These are phyloP conservation scores for Trifolium dubium DNA, from an alignment of 306 rosid genomes.

Conservation along the genomic window DNA sequence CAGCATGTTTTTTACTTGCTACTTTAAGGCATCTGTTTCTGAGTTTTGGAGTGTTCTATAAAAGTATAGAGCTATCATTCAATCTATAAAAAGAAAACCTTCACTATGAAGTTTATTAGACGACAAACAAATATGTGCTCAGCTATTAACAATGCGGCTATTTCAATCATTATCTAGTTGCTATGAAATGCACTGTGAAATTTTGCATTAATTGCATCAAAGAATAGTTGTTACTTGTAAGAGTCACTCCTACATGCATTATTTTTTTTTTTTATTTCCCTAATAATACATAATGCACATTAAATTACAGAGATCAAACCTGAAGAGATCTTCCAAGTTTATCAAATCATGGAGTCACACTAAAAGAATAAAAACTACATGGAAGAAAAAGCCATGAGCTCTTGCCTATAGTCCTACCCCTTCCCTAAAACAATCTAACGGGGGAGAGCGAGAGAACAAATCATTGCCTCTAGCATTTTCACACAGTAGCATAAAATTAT, in stretches of 20 bases:
- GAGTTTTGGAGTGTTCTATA: no score
- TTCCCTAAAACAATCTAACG: conserved; percentile 16
- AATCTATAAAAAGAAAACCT: neutral
- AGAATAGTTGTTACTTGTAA: conserved; percentile 5
- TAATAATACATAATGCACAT: conserved; percentile 18
- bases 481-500: conserved; percentile 21
- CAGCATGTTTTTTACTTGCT: no score
- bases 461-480: conserved; percentile 21
- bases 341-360: conserved; percentile 26
- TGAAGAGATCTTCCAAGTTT: conserved; percentile 37
- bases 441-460: neutral
- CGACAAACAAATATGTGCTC: neutral
- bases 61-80: neutral
- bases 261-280: neutral
- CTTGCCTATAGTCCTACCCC: conserved; percentile 34
- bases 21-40: no score
- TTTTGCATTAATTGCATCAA: conserved; percentile 44
- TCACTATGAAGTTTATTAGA: neutral
- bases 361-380: conserved; percentile 35
- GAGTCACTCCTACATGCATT: conserved; percentile 34
- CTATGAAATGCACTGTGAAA: neutral
- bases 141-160: neutral
- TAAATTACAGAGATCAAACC: conserved; percentile 37
- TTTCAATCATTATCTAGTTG: neutral
- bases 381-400: neutral